Evolutionary conservation across 352 stramenopile genomes (phyloP).

Genomic region (Phytopythium delawarense): DNA sequence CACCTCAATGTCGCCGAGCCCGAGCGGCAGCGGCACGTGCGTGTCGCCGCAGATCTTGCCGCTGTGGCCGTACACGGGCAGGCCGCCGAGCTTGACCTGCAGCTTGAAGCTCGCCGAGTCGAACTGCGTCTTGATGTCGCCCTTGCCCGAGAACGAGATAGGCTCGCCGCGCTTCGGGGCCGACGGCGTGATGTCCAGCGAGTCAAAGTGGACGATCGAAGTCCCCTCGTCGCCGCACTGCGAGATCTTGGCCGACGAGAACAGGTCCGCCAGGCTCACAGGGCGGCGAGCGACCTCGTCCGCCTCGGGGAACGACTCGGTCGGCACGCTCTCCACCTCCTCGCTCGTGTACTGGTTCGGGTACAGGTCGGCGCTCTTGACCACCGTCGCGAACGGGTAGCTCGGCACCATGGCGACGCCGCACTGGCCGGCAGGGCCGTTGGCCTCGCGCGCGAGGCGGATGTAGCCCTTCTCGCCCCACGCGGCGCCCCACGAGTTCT

Average conservation of each 20-base stretch:
- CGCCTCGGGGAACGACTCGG: slow-evolving; percentile 26
- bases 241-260: slow-evolving; percentile 71
- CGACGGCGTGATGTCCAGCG: slow-evolving; percentile 59
- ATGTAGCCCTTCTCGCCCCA: slow-evolving; percentile 96
- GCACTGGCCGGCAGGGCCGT: slow-evolving; percentile 44
- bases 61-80: slow-evolving; percentile 67
- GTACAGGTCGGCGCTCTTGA: slow-evolving; percentile 18
- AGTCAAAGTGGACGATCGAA: slow-evolving; percentile 58
- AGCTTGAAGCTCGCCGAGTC: slow-evolving; percentile 62
- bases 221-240: slow-evolving; percentile 72
- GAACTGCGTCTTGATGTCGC: slow-evolving; percentile 66
- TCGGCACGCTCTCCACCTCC: slow-evolving; percentile 1
- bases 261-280: slow-evolving; percentile 30
- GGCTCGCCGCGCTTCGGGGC: slow-evolving; percentile 74
- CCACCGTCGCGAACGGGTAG: slow-evolving; percentile 55
- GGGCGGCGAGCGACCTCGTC: slow-evolving; percentile 23
- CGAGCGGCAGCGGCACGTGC: slow-evolving; percentile 73
- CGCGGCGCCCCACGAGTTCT: slow-evolving; percentile 95
- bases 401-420: slow-evolving; percentile 73
- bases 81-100: slow-evolving; percentile 63
- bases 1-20: slow-evolving; percentile 83
- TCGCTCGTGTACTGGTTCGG: slow-evolving; percentile 1
- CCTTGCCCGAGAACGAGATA: slow-evolving; percentile 65
- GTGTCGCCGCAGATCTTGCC: slow-evolving; percentile 75
- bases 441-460: slow-evolving; percentile 74